Conservation (phyloP, 805 yeast species). For the Maudiozyma pseudohumilis region DNA sequence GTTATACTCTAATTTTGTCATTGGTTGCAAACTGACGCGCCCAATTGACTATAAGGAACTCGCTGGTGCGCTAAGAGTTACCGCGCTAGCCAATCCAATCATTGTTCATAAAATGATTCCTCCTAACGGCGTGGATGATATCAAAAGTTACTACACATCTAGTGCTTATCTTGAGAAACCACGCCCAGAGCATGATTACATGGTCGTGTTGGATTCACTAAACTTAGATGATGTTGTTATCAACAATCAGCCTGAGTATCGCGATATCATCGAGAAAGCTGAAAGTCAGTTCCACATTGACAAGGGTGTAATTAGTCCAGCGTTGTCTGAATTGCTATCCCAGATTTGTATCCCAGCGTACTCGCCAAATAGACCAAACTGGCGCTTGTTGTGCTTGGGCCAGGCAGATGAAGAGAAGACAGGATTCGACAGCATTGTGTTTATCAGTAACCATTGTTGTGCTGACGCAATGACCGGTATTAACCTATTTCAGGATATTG, state of each 20-base stretch:
- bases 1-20: slow-evolving; percentile 16
- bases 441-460: slow-evolving; percentile 19
- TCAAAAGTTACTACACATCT: slow-evolving; percentile 13
- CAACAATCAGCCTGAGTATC: slow-evolving; percentile 16
- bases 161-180: slow-evolving; percentile 15
- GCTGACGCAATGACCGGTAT: slow-evolving; percentile 20
- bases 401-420: not conserved
- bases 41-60: slow-evolving; percentile 6
- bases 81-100: slow-evolving; percentile 16
- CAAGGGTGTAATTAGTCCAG: slow-evolving; percentile 8
- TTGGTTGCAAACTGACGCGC: slow-evolving; percentile 15
- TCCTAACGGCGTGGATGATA: slow-evolving; percentile 12
- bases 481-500: slow-evolving; percentile 18
- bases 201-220: slow-evolving; percentile 12
- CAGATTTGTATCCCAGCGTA: slow-evolving; percentile 12
- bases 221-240: slow-evolving; percentile 14
- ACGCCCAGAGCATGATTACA: slow-evolving; percentile 17
- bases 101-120: slow-evolving; percentile 15
- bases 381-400: slow-evolving; percentile 19
- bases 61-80: slow-evolving; percentile 10
- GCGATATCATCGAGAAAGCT: slow-evolving; percentile 6
- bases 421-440: slow-evolving; percentile 7
- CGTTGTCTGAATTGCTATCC: slow-evolving; percentile 10
- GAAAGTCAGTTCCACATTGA: slow-evolving; percentile 8
- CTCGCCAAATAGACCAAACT: slow-evolving; percentile 14